phyloP scores from a whole-genome alignment of 192 early-diverging fungal species.

The Gamsiella multidivaricata region DNA sequence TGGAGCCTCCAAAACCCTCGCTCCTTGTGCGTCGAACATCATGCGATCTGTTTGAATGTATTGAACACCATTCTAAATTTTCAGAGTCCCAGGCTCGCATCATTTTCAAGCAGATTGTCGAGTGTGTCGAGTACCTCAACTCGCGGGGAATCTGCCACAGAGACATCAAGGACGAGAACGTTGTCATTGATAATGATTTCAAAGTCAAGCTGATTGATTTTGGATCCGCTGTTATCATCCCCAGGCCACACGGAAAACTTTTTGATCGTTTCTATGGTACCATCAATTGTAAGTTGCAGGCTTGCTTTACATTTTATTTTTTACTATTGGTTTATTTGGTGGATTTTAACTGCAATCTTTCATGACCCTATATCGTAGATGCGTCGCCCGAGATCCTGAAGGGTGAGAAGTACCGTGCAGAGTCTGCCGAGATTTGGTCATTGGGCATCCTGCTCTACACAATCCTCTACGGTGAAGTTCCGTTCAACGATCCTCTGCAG shows the following conservation, averaged over 20 bases:
- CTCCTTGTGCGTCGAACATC: conserved; percentile 62
- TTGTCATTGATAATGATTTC: conserved; percentile 70
- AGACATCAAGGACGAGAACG: conserved; percentile 78
- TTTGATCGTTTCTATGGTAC: conserved; percentile 74
- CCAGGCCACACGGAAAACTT: conserved; percentile 53
- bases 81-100: conserved; percentile 63
- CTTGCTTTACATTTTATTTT: neutral
- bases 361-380: conserved; percentile 16
- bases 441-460: conserved; percentile 77
- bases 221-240: conserved; percentile 68
- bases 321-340: neutral
- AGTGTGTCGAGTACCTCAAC: conserved; percentile 62
- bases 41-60: conserved; percentile 76
- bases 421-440: conserved; percentile 74
- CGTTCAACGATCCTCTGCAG: conserved; percentile 66
- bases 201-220: conserved; percentile 77
- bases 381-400: conserved; percentile 76
- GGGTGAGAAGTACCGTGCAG: conserved; percentile 66
- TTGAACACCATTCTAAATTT: conserved; percentile 66
- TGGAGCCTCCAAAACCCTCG: conserved; percentile 47
- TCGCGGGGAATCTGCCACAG: conserved; percentile 65
- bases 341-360: neutral
- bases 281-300: conserved; percentile 58
- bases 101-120: conserved; percentile 70
- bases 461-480: conserved; percentile 69